Conservation (phyloP, 306 rosid species). For the Oxytropis ochrocephala region DNA sequence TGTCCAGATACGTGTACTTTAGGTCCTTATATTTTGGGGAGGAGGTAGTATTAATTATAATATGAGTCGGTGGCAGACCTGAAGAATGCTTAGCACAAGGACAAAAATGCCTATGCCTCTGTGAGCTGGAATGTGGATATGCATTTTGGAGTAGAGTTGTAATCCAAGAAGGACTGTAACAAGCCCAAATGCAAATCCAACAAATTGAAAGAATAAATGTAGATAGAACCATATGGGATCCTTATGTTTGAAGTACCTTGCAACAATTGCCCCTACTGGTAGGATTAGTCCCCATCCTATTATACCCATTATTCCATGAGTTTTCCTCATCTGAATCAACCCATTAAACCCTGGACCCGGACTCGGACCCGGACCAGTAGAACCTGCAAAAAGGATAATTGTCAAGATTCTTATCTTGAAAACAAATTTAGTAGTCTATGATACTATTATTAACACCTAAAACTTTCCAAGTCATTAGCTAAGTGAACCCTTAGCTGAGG, state of each 20-base stretch:
- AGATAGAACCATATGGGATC: conserved; percentile 95
- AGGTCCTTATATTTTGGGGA: too few relatives aligned
- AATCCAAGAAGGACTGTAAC: conserved; percentile 75
- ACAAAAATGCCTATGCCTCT: conserved; percentile 89
- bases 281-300: conserved; percentile 91
- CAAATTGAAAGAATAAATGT: conserved; percentile 72
- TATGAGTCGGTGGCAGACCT: conserved; percentile 44
- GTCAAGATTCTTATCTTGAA: too few relatives aligned
- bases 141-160: conserved; percentile 56
- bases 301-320: conserved; percentile 78
- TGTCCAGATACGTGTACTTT: too few relatives aligned
- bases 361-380: conserved; percentile 29
- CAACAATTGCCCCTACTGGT: conserved; percentile 83
- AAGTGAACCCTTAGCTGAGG: too few relatives aligned
- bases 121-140: conserved; percentile 69
- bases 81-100: conserved; percentile 80
- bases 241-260: conserved; percentile 89
- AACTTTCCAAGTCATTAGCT: too few relatives aligned
- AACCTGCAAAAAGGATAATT: conserved; percentile 33
- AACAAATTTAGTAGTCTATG: too few relatives aligned
- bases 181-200: conserved; percentile 76
- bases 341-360: conserved; percentile 35
- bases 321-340: conserved; percentile 60
- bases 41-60: background rate
- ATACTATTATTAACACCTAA: too few relatives aligned